Evolutionary conservation across 139 green algal species (phyloP).

Genomic region (Chlorella sp.): DNA sequence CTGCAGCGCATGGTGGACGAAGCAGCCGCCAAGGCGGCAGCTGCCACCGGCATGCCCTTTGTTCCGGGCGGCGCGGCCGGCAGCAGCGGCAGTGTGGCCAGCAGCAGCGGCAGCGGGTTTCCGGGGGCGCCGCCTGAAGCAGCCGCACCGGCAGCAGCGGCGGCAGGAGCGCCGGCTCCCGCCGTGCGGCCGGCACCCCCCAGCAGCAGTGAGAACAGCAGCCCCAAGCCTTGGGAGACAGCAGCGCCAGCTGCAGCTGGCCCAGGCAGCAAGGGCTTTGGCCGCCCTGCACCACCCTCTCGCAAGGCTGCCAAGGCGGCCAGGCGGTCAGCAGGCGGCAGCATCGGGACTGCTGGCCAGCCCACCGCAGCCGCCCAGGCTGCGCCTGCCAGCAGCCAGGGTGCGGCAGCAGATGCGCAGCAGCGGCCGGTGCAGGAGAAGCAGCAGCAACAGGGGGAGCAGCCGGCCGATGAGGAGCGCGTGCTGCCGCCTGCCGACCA

Average conservation of each 20-base stretch:
- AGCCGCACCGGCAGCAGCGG: not conserved
- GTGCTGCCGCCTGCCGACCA: not conserved
- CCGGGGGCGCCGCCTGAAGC: not conserved
- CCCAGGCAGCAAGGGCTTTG: too few species aligned
- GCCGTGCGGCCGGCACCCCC: not conserved
- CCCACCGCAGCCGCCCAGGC: not conserved
- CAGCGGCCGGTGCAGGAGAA: too few species aligned
- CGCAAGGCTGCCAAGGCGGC: not conserved
- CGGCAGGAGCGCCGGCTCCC: too few species aligned
- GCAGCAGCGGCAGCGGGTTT: not conserved
- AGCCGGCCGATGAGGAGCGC: not conserved
- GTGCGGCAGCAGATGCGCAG: too few species aligned
- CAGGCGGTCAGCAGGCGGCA: not conserved
- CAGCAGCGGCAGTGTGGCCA: not conserved
- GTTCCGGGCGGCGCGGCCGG: not conserved
- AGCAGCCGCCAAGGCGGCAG: not conserved
- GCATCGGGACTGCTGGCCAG: not conserved
- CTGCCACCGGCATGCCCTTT: not conserved
- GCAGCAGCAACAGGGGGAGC: not conserved
- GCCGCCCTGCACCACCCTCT: too few species aligned
- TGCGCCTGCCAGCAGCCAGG: not conserved
- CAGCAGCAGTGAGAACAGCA: not conserved
- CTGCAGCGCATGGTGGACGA: constrained; percentile 7
- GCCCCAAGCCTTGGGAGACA: constrained; percentile 3
- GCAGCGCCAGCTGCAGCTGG: not conserved